Percentiles rank a stretch among this genome's conserved stretches.
Conservation (phyloP, 1,139 yeast species). For the Diutina scorzettiae region DNA sequence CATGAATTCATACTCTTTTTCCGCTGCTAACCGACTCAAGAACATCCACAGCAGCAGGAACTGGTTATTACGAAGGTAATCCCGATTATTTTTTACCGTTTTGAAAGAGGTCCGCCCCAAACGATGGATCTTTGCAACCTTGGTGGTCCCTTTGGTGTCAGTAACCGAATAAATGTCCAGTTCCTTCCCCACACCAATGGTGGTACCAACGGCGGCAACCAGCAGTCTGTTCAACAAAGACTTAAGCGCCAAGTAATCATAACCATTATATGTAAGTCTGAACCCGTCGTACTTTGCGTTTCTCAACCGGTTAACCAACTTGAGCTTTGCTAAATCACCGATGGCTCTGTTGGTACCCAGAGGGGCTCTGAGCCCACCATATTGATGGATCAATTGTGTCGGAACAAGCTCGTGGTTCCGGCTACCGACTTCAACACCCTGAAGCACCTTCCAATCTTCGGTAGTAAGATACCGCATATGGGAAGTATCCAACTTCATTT, state of each 20-base stretch:
- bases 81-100: conserved; percentile 88
- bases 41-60: conserved; percentile 77
- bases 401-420: conserved; percentile 94
- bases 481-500: conserved; percentile 82
- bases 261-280: conserved; percentile 77
- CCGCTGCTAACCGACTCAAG: conserved; percentile 80
- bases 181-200: conserved; percentile 95
- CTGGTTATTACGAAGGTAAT: conserved; percentile 62
- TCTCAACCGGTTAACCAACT: conserved; percentile 62
- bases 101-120: conserved; percentile 88
- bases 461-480: conserved; percentile 87
- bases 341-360: conserved; percentile 72
- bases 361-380: conserved; percentile 67
- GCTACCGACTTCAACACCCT: conserved; percentile 85
- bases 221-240: conserved; percentile 66
- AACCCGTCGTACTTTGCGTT: conserved; percentile 92
- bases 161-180: conserved; percentile 89
- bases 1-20: conserved; percentile 87
- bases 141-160: conserved; percentile 49
- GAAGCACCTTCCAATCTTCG: conserved; percentile 83
- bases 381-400: conserved; percentile 64
- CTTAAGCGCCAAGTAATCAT: conserved; percentile 82
- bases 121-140: conserved; percentile 81
- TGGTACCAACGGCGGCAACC: conserved; percentile 69
- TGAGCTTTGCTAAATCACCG: conserved; percentile 77